phyloP scores from a whole-genome alignment of 176 grass and related monocot species.

The Carex parvula region DNA sequence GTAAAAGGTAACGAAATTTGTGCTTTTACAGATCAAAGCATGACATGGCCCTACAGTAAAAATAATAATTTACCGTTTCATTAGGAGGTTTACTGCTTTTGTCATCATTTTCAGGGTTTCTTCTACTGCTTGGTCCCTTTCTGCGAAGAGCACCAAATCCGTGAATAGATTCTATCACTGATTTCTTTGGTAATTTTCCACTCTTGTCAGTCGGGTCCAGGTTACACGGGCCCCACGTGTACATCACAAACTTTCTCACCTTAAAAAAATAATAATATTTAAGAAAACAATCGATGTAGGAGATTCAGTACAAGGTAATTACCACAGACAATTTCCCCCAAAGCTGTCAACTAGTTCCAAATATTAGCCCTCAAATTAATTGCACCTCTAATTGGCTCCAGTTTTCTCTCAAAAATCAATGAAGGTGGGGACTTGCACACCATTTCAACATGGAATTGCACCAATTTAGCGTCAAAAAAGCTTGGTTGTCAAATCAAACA shows the following conservation, averaged over 20 bases:
- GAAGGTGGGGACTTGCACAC: neutral
- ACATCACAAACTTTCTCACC: conserved; percentile 97
- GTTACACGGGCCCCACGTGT: conserved; percentile 85
- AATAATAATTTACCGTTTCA: conserved; percentile 42
- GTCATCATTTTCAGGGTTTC: conserved; percentile 1
- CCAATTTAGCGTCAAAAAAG: neutral
- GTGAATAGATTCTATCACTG: conserved; percentile 57
- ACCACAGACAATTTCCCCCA: neutral
- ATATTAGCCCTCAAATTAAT: neutral
- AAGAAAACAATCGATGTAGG: neutral
- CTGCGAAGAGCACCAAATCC: conserved; percentile 41
- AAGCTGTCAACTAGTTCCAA: neutral
- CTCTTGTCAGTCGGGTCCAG: conserved; percentile 64
- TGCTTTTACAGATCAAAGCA: neutral
- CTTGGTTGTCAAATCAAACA: neutral
- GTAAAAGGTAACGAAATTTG: neutral
- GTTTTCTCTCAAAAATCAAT: neutral
- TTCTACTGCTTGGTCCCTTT: conserved; percentile 45
- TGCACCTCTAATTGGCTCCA: neutral
- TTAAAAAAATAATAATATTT: conserved; percentile 28
- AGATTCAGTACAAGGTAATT: neutral
- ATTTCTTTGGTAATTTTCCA: conserved; percentile 48
- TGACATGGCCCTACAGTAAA: neutral
- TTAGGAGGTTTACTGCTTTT: conserved; percentile 19
- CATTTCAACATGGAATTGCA: neutral